phyloP scores from a whole-genome alignment of 306 rosid species.

The Biancaea sappan region DNA sequence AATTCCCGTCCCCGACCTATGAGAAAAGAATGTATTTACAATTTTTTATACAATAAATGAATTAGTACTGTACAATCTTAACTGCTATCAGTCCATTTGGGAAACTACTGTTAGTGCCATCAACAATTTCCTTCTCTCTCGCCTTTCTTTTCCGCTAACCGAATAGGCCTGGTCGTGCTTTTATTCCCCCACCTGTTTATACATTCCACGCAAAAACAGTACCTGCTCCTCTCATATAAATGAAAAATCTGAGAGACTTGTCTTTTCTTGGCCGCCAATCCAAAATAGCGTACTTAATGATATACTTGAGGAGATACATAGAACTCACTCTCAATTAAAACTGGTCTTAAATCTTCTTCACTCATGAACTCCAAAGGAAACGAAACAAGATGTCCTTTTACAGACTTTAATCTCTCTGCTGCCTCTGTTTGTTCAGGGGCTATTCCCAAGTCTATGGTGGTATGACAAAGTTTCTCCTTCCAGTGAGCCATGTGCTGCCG shows the following conservation, averaged over 20 bases:
- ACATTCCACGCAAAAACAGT: background rate
- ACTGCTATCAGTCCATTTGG: slow-evolving; percentile 1
- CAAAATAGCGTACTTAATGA: slow-evolving; percentile 49
- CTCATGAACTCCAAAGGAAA: slow-evolving; percentile 93
- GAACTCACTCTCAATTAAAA: slow-evolving; percentile 87
- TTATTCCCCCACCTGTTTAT: background rate
- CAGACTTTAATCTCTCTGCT: slow-evolving; percentile 54
- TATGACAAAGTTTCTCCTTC: slow-evolving; percentile 75
- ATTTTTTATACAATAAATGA: slow-evolving; percentile 32
- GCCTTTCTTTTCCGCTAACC: slow-evolving; percentile 5
- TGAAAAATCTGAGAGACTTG: background rate
- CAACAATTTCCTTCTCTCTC: slow-evolving; percentile 15
- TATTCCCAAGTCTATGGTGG: slow-evolving; percentile 87
- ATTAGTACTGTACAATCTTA: slow-evolving; percentile 30
- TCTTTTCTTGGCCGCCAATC: background rate
- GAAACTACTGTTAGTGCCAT: slow-evolving; percentile 8
- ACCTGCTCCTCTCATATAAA: background rate
- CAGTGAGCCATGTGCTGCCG: slow-evolving; percentile 65
- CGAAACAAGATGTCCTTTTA: slow-evolving; percentile 88
- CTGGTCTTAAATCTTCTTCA: slow-evolving; percentile 94
- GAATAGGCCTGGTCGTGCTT: too few relatives aligned
- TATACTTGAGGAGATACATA: slow-evolving; percentile 86
- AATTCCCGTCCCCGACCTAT: slow-evolving; percentile 13
- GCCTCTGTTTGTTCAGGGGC: slow-evolving; percentile 65
- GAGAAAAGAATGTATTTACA: slow-evolving; percentile 40